Evolutionary conservation across 495 filamentous ascomycete species (phyloP), one percentile per base, ranked within the genome.

Genomic region (Aspergillus haitiensis): DNA sequence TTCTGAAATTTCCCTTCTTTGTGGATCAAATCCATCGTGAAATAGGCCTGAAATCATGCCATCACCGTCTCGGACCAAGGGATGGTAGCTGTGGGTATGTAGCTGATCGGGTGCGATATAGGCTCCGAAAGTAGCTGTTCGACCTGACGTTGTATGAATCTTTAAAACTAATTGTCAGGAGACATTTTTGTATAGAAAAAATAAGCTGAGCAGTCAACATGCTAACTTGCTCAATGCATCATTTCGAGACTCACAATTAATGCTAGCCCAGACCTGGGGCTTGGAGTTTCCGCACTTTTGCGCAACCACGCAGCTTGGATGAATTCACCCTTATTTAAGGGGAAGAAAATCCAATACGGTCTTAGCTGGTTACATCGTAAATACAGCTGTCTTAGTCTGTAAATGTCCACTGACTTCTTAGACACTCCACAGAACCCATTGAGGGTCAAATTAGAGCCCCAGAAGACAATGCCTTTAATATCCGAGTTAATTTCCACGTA

Each of bases 281-380:
- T n/a, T 13, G 9, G 8, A 36, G 50, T 4, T 11, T 13, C 50
- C 6, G n/a, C 15, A 36, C 35, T 52, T 37, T 52, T 52, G 7
- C 57, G 53, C 12, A 58, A 36, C 62, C 62, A 64, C 12, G 48
- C 62, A 35, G 35, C 62, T 54, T 48, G 33, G 8, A 60, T 48
- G 18, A 27, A 34, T 37, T 56, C 58, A 27, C 44, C n/a, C 3
- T 8, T 6, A 49, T 58, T 61, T 1, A 64, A 18, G 0, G 57
- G 57, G 39, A 60, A 64, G 13, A 54, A 64, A n/a, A 60, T 45
- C 57, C 54, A 64, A 34, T 60, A 21, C 36, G 12, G 8, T 7
- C 11, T 15, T 12, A 49, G 18, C 15, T 55, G 54, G 18, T 46
- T 36, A 51, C 51, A 58, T 61, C n/a, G 37, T 39, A 51, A 51